phyloP scores from a whole-genome alignment of 345 rosid genomes.

The Salix udensis region DNA sequence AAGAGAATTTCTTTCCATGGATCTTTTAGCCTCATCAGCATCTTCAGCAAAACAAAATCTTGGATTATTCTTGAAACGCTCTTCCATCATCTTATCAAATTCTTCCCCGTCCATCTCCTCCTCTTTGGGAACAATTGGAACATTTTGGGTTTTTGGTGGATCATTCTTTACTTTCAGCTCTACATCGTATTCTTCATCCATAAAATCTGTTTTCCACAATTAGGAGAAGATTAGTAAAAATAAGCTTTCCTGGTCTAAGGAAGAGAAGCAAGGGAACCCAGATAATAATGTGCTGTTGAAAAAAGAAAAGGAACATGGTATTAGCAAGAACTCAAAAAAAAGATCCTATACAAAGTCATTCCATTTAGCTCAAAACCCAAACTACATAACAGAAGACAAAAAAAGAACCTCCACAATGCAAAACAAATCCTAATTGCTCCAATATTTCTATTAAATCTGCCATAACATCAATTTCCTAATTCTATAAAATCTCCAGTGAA shows the following conservation, averaged over 20 bases:
- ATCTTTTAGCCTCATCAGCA: conserved; percentile 46
- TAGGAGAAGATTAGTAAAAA: neutral
- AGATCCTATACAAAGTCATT: no score
- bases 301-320: neutral
- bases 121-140: conserved; percentile 67
- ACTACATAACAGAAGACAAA: neutral
- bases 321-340: neutral
- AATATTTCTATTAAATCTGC: neutral
- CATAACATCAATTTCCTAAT: neutral
- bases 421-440: neutral
- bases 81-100: conserved; percentile 81
- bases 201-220: neutral
- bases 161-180: conserved; percentile 43
- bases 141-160: conserved; percentile 29
- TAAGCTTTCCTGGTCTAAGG: neutral
- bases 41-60: conserved; percentile 56
- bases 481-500: neutral
- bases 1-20: conserved; percentile 48
- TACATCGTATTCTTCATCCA: conserved; percentile 35
- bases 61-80: conserved; percentile 56
- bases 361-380: neutral
- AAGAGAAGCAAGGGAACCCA: neutral
- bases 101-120: conserved; percentile 76
- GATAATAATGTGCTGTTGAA: neutral
- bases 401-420: neutral